phyloP scores from a whole-genome alignment of 306 rosid species.

The Vigna reflexopilosa region DNA sequence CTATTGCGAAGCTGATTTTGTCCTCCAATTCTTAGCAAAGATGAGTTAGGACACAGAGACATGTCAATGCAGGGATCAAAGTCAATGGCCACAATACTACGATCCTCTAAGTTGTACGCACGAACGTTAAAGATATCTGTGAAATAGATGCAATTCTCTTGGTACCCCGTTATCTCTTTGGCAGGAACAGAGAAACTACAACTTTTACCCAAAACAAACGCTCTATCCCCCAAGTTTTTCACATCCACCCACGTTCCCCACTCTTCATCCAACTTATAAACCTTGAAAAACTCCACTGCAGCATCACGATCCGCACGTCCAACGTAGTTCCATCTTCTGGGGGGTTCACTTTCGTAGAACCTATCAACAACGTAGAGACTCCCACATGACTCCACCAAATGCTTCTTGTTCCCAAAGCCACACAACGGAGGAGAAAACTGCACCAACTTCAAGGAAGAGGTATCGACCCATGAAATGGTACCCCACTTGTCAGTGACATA shows the following conservation, averaged over 20 bases:
- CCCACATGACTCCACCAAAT: constrained; percentile 74
- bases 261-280: constrained; percentile 61
- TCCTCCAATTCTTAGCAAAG: constrained; percentile 30
- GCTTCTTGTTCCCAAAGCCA: constrained; percentile 68
- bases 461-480: constrained; percentile 63
- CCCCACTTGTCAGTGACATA: constrained; percentile 78
- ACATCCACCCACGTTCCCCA: constrained; percentile 60
- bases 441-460: constrained; percentile 46
- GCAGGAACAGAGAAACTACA: constrained; percentile 52
- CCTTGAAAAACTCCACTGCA: constrained; percentile 54
- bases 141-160: constrained; percentile 57
- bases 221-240: constrained; percentile 50
- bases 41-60: constrained; percentile 42
- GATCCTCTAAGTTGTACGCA: constrained; percentile 53
- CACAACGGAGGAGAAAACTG: constrained; percentile 65
- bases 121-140: constrained; percentile 42
- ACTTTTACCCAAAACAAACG: constrained; percentile 46
- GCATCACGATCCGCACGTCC: not conserved
- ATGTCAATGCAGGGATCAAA: constrained; percentile 43
- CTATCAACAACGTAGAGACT: constrained; percentile 73
- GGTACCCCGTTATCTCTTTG: constrained; percentile 43
- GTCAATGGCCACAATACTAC: constrained; percentile 37
- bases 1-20: not conserved
- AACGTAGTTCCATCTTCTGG: constrained; percentile 24
- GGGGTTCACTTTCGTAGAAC: constrained; percentile 42